Base-by-base conservation (phyloP, 176 grass and related monocot genomes). In the Zoysia pacifica region DNA sequence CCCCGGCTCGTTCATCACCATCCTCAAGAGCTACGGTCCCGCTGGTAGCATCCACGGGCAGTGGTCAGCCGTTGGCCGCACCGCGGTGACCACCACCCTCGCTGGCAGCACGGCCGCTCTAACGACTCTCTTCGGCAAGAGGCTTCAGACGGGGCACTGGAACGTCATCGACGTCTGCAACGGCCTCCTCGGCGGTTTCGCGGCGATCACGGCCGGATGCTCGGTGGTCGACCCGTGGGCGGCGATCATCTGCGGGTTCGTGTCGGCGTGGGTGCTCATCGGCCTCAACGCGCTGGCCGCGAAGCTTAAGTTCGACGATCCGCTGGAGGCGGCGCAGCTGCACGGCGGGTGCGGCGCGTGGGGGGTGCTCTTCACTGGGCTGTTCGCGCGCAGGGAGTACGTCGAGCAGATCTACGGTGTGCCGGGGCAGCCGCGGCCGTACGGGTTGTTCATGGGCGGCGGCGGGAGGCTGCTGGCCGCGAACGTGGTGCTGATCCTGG, bases 111-210 rank as follows among this genome's bases (percentile, higher is more conserved):
- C 82, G 68, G 91, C 91, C 37, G 87, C 84, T 7, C 87, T 93
- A 2, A 93, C 91, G 18, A 93, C 91, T 38, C 87, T 93, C 3
- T 93, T 93, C 65, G 91, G 80, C 37, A 93, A 87, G 68, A 43
- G 87, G 35, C 59, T 90, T 43, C 87, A 87, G 81, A 87, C 87
- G 14, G 77, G 87, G 37, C 84, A 93, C 73, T 93, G 91, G 91
- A 93, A 90, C 87, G 91, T 90, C 45, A 6, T 87, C n/a, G 87
- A 93, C 82, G 91, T 93, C 61, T 93, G 87, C 91, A 93, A 90
- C 87, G 87, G 91, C 48, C 81, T 93, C 3, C 84, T 93, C 1
- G 91, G 91, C 43, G 91, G 91, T 5, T 90, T 93, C 70, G 91
- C 87, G 0, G 91, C 91, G 1, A 90, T 93, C 84, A 90, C 91